phyloP scores from a whole-genome alignment of 169 alveolate genomes.

The Neospora caninum region DNA sequence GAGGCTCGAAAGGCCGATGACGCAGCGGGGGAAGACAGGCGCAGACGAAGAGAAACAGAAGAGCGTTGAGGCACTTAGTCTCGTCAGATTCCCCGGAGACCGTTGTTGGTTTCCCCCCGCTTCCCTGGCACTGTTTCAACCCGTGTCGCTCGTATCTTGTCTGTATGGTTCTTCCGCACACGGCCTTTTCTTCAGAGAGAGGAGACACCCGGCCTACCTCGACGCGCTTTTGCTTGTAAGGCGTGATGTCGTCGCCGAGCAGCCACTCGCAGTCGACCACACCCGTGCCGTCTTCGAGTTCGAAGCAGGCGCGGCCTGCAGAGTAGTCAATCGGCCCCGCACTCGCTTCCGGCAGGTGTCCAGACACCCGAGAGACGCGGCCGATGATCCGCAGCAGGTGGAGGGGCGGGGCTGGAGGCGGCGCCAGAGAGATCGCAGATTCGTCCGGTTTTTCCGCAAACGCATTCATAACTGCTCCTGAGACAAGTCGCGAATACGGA shows the following conservation, averaged over 20 bases:
- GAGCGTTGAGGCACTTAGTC: too few species aligned
- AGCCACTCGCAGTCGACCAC: slow-evolving; percentile 36
- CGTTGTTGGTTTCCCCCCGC: too few species aligned
- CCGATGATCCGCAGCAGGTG: slow-evolving; percentile 31
- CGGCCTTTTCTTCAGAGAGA: too few species aligned
- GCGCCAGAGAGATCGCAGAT: not conserved
- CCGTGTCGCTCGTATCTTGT: too few species aligned
- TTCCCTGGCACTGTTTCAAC: too few species aligned
- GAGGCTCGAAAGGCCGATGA: not conserved
- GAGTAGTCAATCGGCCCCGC: not conserved
- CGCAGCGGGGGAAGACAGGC: too few species aligned
- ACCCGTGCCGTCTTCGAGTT: slow-evolving; percentile 31
- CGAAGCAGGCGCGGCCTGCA: slow-evolving; percentile 26
- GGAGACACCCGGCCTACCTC: not conserved
- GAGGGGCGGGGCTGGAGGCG: slow-evolving; percentile 44
- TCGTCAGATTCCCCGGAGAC: too few species aligned
- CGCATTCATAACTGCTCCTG: slow-evolving; percentile 21
- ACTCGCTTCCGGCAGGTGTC: not conserved
- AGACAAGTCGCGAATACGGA: not conserved
- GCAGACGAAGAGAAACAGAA: too few species aligned
- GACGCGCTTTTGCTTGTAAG: slow-evolving; percentile 7
- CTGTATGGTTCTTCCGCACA: too few species aligned
- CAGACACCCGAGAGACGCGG: not conserved
- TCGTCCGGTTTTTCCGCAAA: slow-evolving; percentile 8
- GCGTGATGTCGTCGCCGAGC: slow-evolving; percentile 42